Percentiles rank a stretch among this genome's conserved stretches.
These are phyloP conservation scores for Fusarium vanettenii DNA, from an alignment of 2,329 filamentous ascomycete genomes.

Conservation along the genomic window DNA sequence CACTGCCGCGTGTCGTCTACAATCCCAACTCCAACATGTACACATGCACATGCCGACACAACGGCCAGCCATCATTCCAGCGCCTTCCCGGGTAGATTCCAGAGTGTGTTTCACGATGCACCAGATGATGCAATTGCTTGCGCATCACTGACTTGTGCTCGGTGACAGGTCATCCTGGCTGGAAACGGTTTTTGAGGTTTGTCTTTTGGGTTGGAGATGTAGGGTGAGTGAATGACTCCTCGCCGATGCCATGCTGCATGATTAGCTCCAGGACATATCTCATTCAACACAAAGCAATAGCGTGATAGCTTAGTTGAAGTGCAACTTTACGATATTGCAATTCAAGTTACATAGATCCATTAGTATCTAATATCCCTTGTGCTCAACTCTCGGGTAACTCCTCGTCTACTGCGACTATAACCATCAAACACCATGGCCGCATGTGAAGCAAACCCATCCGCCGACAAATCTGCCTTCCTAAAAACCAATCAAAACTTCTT, in stretches of 20 bases:
- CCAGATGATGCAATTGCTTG: not conserved
- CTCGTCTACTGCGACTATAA: not conserved
- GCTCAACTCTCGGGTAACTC: not conserved
- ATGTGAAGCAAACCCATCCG: not conserved
- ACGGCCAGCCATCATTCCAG: slow-evolving; percentile 17
- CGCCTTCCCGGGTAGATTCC: not conserved
- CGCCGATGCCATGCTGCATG: not conserved
- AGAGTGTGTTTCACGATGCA: slow-evolving; percentile 11
- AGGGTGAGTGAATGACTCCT: not conserved
- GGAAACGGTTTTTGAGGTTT: not conserved
- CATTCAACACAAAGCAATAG: not conserved
- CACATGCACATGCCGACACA: not conserved
- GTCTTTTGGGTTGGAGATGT: not conserved
- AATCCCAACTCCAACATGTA: not conserved
- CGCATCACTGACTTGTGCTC: not conserved
- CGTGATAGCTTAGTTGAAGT: no score
- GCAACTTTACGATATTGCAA: not conserved
- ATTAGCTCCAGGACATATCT: not conserved
- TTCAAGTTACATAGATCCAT: not conserved
- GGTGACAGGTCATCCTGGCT: not conserved
- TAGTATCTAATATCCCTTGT: not conserved
- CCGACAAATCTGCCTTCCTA: not conserved
- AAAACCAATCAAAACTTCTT: slow-evolving; percentile 45
- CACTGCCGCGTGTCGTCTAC: slow-evolving; percentile 1
- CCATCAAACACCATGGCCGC: not conserved